Base-by-base conservation (phyloP, 2,329 filamentous ascomycete genomes). In the Aspergillus floridensis region DNA sequence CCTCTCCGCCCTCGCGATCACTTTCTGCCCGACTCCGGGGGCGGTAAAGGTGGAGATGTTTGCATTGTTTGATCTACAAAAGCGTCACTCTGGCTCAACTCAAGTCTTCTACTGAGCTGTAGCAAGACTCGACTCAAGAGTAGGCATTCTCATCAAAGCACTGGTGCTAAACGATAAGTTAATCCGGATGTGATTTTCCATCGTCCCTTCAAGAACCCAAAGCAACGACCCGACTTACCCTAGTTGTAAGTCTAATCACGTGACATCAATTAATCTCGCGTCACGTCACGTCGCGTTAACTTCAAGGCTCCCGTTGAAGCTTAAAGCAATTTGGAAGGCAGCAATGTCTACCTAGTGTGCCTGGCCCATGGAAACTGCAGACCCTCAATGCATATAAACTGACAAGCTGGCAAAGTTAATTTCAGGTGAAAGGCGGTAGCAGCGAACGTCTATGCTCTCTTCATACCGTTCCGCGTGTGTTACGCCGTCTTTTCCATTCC, bases 1-100 rank as follows among this genome's bases (percentile, higher is more conserved):
- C n/a, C 51, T 53, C 59, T 58, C 49, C 31, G 50, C 35, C 61
- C 58, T 49, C 19, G 46, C 29, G 57, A 62, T 59, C 62, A 53
- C 62, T 63, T 70, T 72, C 63, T 74, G 72, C 72, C 59, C 5
- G 16, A 16, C 12, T 29, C 59, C 56, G 10, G 29, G 51, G 49
- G 70, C 71, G 71, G 71, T 72, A 31, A 0, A 1, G 1, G 7
- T 38, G 3, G 8, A 19, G 10, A 10, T 41, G 44, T 63, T 56
- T 58, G 59, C 35, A 48, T 21, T 35, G 21, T 53, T 53, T 58
- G 50, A 22, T 22, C 16, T 3, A n/a, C 6, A 19, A 44, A 7
- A 22, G 53, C 31, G 35, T 56, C 26, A 49, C 16, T 41, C 32
- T 52, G 22, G 38, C 14, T 16, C 38, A 44, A 19, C 24, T n/a